These are phyloP conservation scores for Pecoramyces ruminantium DNA, from an alignment of 192 early-diverging fungal genomes.

Conservation along the genomic window DNA sequence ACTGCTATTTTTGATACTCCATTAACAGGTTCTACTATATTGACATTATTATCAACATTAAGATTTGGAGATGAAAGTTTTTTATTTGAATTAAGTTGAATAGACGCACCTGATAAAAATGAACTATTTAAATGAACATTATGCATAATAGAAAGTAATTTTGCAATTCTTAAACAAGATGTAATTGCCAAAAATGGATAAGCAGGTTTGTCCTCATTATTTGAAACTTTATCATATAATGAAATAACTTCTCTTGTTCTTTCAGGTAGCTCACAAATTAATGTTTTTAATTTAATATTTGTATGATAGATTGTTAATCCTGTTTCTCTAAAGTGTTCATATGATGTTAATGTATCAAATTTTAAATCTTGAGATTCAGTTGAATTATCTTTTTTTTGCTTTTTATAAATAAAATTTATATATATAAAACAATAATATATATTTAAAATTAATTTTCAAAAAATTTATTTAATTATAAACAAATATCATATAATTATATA, in stretches of 20 bases:
- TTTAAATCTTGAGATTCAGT: neutral
- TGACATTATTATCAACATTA: slow-evolving; percentile 2
- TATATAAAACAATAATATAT: neutral
- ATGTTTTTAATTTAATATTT: slow-evolving; percentile 7
- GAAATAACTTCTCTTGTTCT: slow-evolving; percentile 44
- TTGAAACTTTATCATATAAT: slow-evolving; percentile 40
- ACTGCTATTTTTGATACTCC: slow-evolving; percentile 31
- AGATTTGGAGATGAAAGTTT: neutral
- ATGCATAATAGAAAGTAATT: slow-evolving; percentile 33
- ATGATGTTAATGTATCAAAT: neutral
- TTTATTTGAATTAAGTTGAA: slow-evolving; percentile 3
- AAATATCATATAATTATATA: no score
- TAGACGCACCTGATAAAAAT: slow-evolving; percentile 19
- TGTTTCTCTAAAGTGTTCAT: neutral
- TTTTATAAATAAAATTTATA: neutral
- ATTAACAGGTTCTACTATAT: slow-evolving; percentile 15
- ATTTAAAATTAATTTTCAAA: no score
- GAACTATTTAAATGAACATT: slow-evolving; percentile 12
- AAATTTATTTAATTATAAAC: no score
- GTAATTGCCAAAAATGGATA: slow-evolving; percentile 44
- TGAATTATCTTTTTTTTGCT: neutral
- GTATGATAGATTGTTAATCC: neutral
- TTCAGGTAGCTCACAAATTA: slow-evolving; percentile 41
- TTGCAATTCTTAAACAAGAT: slow-evolving; percentile 50
- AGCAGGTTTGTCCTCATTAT: slow-evolving; percentile 18